Base-by-base conservation (phyloP, 192 early-diverging fungal genomes). In the Pecoramyces ruminantium region DNA sequence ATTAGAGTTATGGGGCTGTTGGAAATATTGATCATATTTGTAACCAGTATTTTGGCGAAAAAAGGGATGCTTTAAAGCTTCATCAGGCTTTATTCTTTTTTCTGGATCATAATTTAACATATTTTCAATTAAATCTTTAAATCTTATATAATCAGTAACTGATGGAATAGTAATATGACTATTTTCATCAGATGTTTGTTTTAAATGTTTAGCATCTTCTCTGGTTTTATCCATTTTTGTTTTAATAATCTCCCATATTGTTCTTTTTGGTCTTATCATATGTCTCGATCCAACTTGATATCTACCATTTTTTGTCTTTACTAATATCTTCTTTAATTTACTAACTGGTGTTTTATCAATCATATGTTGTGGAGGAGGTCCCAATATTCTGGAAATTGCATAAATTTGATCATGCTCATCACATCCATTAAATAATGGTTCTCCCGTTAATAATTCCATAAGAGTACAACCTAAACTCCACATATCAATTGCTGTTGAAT, bases 401-500 rank as follows among this genome's bases (percentile, higher is more conserved):
- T 58, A 42, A 29, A 87, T 81, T 58, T 88, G 87, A 29, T 88
- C 87, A 29, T 80, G 80, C 58, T 88, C 87, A 34, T 77, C 84
- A 39, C 83, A n/a, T n/a, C 87, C 85, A 18, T 29, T 17, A 78
- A 87, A 88, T 28, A 88, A 80, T 14, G 87, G 87, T n/a, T 88
- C 28, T 12, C 87, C 87, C 18, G 84, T 81, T 29, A 84, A 78
- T 25, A 88, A 84, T 81, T 88, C 87, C 16, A 77, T 80, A 12
- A 88, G 82, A 28, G 88, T 86, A 78, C 86, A 87, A 17, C 87
- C 87, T 8, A 87, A 58, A 14, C 30, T 79, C 87, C 87, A 88
- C 83, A 88, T 87, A 81, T 88, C 87, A 79, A 88, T 88, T 6
- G 86, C 82, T 14, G 30, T 79, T 4, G 85, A 80, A 81, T 88